A percentile compares a stretch with the other conserved stretches of the same genome.
Evolutionary conservation across 129 eudicot species (phyloP).

Genomic region (Flaveria bidentis): DNA sequence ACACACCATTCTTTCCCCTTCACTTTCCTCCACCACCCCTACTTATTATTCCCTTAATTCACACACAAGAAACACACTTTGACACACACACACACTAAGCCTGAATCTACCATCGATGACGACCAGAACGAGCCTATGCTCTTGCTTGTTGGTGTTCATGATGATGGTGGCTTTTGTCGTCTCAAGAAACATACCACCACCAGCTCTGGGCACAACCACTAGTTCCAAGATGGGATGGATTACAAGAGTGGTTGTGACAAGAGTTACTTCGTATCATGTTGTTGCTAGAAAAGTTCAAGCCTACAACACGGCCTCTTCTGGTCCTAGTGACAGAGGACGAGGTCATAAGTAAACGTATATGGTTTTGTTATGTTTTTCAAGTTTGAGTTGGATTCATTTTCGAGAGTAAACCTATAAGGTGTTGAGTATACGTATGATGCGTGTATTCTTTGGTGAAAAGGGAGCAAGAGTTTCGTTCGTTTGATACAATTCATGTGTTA

Average conservation of each 20-base stretch:
- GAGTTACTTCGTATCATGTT: not conserved
- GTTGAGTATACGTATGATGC: not conserved
- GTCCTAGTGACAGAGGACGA: conserved; percentile 35
- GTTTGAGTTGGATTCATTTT: not conserved
- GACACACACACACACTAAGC: conserved; percentile 27
- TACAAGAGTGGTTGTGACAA: not conserved
- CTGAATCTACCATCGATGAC: conserved; percentile 16
- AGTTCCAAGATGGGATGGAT: not conserved
- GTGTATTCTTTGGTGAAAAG: not conserved
- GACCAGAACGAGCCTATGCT: conserved; percentile 24
- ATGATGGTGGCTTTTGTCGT: conserved; percentile 25
- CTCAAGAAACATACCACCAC: conserved; percentile 31
- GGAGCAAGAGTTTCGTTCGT: not conserved
- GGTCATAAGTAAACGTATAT: conserved; percentile 32
- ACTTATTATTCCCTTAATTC: conserved; percentile 35
- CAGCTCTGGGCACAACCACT: not conserved
- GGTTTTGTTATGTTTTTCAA: not conserved
- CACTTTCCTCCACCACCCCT: conserved; percentile 39
- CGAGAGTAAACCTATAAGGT: conserved; percentile 1
- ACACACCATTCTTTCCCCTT: conserved; percentile 44
- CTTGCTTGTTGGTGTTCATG: conserved; percentile 32
- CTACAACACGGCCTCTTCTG: conserved; percentile 38
- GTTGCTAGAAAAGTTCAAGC: conserved; percentile 32
- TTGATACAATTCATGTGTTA: not conserved
- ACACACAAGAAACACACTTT: conserved; percentile 26